phyloP scores from a whole-genome alignment of 164 flowering plant genomes.

The Vitis riparia region DNA sequence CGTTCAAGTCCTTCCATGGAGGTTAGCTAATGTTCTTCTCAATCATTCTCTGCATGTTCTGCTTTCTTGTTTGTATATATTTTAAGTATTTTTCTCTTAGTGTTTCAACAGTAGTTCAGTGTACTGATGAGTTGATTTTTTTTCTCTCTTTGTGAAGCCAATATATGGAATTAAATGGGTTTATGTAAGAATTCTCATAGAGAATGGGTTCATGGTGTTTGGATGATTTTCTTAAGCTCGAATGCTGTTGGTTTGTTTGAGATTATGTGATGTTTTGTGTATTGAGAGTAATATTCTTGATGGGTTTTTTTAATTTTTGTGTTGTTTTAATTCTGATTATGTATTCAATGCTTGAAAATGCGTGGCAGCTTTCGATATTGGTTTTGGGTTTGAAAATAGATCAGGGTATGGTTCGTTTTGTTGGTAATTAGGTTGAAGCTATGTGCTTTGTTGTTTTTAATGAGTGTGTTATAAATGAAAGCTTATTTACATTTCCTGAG shows the following conservation, averaged over 20 bases:
- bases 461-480: background rate
- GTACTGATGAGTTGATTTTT: constrained; percentile 6
- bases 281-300: background rate
- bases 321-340: constrained; percentile 2
- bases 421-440: background rate
- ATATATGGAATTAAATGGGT: background rate
- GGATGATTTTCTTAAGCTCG: constrained; percentile 2
- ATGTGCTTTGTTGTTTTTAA: background rate
- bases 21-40: constrained; percentile 4
- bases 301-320: constrained; percentile 14
- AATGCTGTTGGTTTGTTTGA: constrained; percentile 7
- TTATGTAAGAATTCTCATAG: constrained; percentile 13
- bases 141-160: too few species aligned
- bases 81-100: background rate
- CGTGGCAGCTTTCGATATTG: too few species aligned
- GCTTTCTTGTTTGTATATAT: background rate
- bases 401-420: background rate
- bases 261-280: constrained; percentile 10
- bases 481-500: background rate
- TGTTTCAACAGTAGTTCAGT: background rate
- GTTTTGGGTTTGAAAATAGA: background rate
- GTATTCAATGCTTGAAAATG: too few species aligned
- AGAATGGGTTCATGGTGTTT: constrained; percentile 5
- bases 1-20: constrained; percentile 27
- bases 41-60: constrained; percentile 9